Conservation (phyloP, 2,329 filamentous ascomycete species). For the Claviceps pusilla region DNA sequence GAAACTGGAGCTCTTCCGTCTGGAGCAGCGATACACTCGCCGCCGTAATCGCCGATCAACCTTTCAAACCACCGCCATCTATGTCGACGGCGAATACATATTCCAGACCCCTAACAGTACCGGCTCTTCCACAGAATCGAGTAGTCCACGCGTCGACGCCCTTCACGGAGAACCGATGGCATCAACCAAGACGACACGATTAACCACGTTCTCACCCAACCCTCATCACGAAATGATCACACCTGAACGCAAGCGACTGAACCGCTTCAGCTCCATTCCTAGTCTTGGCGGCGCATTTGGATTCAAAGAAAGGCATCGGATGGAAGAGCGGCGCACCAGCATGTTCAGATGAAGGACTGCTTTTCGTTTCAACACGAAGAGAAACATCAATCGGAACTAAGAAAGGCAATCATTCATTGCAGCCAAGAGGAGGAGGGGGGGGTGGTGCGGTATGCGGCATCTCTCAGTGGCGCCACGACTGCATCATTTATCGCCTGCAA, state of each 20-base stretch:
- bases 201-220: slow-evolving; percentile 9
- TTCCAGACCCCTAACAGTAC: slow-evolving; percentile 52
- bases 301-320: slow-evolving; percentile 18
- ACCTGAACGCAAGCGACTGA: slow-evolving; percentile 32
- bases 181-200: slow-evolving; percentile 10
- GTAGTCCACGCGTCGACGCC: slow-evolving; percentile 20
- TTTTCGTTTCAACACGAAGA: background rate
- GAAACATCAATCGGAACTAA: background rate
- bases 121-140: slow-evolving; percentile 37
- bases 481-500: background rate
- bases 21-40: slow-evolving; percentile 89
- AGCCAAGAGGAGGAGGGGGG: no score
- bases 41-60: slow-evolving; percentile 74
- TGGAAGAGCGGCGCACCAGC: slow-evolving; percentile 28
- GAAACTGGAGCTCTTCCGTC: slow-evolving; percentile 78
- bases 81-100: slow-evolving; percentile 91
- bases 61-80: slow-evolving; percentile 76
- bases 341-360: slow-evolving; percentile 18
- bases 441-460: background rate
- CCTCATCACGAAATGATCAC: slow-evolving; percentile 12
- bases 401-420: background rate
- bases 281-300: slow-evolving; percentile 30
- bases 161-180: slow-evolving; percentile 20
- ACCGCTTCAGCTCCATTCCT: slow-evolving; percentile 41
- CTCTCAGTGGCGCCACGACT: background rate